Percentiles rank a stretch among this genome's conserved stretches.
phyloP scores from a whole-genome alignment of 1,284 basidiomycete genomes.

The Ustilago shanxiensis region DNA sequence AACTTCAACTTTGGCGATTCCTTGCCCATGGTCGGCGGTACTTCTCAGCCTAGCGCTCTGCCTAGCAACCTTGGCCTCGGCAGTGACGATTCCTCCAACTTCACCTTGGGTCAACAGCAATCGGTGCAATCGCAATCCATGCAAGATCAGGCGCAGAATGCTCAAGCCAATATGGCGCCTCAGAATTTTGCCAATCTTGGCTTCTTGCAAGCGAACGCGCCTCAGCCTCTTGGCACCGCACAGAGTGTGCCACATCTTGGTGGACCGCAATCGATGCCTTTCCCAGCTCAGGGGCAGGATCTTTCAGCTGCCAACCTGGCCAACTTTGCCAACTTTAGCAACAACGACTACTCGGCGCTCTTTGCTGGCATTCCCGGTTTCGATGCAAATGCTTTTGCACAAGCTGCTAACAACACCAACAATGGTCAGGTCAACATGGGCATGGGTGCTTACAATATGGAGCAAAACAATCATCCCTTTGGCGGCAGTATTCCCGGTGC shows the following conservation, averaged over 20 bases:
- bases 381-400: slow-evolving; percentile 31
- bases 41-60: slow-evolving; percentile 26
- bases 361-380: slow-evolving; percentile 49
- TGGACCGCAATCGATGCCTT: slow-evolving; percentile 61
- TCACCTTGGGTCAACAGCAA: slow-evolving; percentile 21
- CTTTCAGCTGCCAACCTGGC: slow-evolving; percentile 26
- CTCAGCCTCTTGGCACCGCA: slow-evolving; percentile 49
- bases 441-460: slow-evolving; percentile 44
- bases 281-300: slow-evolving; percentile 43
- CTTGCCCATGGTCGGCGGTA: slow-evolving; percentile 15
- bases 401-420: slow-evolving; percentile 21
- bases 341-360: slow-evolving; percentile 37
- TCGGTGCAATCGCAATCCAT: slow-evolving; percentile 26
- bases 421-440: slow-evolving; percentile 36
- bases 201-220: slow-evolving; percentile 40
- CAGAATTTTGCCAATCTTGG: slow-evolving; percentile 47
- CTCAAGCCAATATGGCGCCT: slow-evolving; percentile 39
- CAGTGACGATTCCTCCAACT: slow-evolving; percentile 17
- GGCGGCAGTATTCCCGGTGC: slow-evolving; percentile 58
- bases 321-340: slow-evolving; percentile 37
- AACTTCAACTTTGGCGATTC: slow-evolving; percentile 50
- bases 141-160: slow-evolving; percentile 50
- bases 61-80: slow-evolving; percentile 37
- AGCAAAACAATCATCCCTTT: slow-evolving; percentile 54
- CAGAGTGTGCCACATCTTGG: slow-evolving; percentile 58